phyloP scores from a whole-genome alignment of 495 filamentous ascomycete species.

The Aspergillus mulundensis region DNA sequence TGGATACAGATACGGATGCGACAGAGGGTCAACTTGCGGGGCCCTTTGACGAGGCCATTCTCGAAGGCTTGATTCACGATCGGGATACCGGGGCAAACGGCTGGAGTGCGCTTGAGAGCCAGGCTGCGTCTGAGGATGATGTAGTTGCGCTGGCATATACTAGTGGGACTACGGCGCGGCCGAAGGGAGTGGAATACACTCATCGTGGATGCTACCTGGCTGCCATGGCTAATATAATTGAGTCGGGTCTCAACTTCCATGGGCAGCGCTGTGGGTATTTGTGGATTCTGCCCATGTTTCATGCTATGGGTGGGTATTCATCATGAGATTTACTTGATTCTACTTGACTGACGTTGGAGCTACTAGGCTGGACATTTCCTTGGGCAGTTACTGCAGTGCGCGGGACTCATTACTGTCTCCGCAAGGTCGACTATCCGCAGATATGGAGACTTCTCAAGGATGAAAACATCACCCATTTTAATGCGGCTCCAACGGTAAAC shows the following conservation, averaged over 20 bases:
- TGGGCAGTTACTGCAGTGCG: constrained; percentile 90
- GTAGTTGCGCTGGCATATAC: constrained; percentile 87
- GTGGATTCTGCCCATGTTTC: constrained; percentile 96
- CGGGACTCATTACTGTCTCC: constrained; percentile 89
- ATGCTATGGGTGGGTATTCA: constrained; percentile 64
- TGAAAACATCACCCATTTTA: constrained; percentile 88
- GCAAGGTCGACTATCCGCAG: constrained; percentile 89
- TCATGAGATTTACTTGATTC: not conserved
- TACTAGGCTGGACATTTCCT: constrained; percentile 66
- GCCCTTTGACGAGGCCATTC: constrained; percentile 78
- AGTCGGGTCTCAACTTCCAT: constrained; percentile 74
- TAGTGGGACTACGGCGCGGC: constrained; percentile 84
- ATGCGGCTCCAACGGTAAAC: constrained; percentile 94
- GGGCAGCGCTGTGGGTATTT: constrained; percentile 71
- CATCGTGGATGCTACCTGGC: constrained; percentile 85
- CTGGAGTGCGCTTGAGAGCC: constrained; percentile 71
- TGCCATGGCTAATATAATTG: constrained; percentile 78
- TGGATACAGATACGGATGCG: constrained; percentile 83
- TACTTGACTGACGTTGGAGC: not conserved
- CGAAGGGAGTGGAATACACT: constrained; percentile 92
- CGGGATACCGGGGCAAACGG: constrained; percentile 55
- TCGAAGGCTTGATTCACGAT: constrained; percentile 76
- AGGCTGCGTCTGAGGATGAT: constrained; percentile 69
- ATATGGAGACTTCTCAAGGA: constrained; percentile 86
- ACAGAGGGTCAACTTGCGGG: constrained; percentile 69